phyloP scores from a whole-genome alignment of 148 eudicot genomes.

The Limonium bicolor region DNA sequence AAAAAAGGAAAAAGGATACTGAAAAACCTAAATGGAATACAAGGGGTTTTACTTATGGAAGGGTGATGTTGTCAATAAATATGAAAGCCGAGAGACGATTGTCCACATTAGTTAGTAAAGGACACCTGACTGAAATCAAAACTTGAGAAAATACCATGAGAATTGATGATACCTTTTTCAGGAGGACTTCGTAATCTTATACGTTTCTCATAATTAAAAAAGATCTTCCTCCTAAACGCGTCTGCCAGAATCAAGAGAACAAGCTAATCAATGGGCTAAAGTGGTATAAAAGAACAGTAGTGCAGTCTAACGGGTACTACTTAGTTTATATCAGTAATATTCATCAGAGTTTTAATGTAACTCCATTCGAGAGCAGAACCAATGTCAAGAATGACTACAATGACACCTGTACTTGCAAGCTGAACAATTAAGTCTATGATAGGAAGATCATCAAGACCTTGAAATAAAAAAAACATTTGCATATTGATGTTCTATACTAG shows the following conservation, averaged over 20 bases:
- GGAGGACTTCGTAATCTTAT: constrained; percentile 78
- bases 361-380: too few relatives aligned
- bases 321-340: too few relatives aligned
- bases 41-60: not conserved
- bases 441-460: too few relatives aligned
- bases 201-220: constrained; percentile 89
- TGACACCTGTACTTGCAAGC: too few relatives aligned
- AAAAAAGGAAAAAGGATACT: not conserved
- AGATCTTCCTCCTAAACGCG: constrained; percentile 63
- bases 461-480: too few relatives aligned
- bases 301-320: not conserved
- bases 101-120: not conserved
- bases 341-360: too few relatives aligned
- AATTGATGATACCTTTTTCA: constrained; percentile 48
- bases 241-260: constrained; percentile 30
- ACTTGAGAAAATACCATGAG: too few relatives aligned
- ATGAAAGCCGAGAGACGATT: not conserved
- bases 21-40: not conserved
- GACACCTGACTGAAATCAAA: too few relatives aligned
- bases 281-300: not conserved
- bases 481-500: too few relatives aligned
- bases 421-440: too few relatives aligned
- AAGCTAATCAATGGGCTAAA: not conserved
- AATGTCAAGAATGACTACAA: too few relatives aligned
- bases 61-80: not conserved